Base-by-base conservation (phyloP, 2,329 filamentous ascomycete genomes). In the Penicillium italicum region DNA sequence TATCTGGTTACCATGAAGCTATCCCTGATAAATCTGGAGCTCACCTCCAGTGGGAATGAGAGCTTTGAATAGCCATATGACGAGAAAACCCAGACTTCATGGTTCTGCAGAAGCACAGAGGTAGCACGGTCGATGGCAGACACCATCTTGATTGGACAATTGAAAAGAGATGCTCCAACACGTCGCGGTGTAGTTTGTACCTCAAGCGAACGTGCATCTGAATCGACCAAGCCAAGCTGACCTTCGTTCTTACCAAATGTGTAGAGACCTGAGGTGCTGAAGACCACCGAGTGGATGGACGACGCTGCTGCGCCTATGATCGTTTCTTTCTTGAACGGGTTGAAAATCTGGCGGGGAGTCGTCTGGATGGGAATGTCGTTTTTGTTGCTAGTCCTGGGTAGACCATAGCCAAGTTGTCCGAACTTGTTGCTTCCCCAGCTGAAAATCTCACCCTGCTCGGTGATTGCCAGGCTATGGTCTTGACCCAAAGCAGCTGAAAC, bases 231-330 rank as follows among this genome's bases (percentile, higher is more conserved):
- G 5, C 91, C 94, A 44, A 99, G 82, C 71, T 99, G 94, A 1
- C 94, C 94, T 64, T 91, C 86, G 66, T 97, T 99, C 66, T 94
- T 95, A 22, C 94, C 94, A 81, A 96, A 99, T 2, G 91, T 96
- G 69, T 90, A 99, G 1, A 99, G 76, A 1, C 90, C 90, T 0
- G 85, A 84, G 1, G 83, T 81, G 0, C 91, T 97, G 67, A 94
- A 89, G 0, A 91, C 90, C 3, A 95, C 92, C 0, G 94, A 97
- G 74, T 99, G 94, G 37, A 96, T 86, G 0, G 90, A 81, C 1
- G 94, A 97, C 7, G 94, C 93, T 2, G 94, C 91, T 53, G 92
- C 84, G 0, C 94, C 94, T 22, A 89, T 73, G 16, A 97, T 83
- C 1, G 77, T 70, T 69, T 97, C 94, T 68, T 91, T 90, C 69